These are phyloP conservation scores for Tolypocladium capitatum DNA, from an alignment of 2,329 filamentous ascomycete genomes.

Conservation along the genomic window DNA sequence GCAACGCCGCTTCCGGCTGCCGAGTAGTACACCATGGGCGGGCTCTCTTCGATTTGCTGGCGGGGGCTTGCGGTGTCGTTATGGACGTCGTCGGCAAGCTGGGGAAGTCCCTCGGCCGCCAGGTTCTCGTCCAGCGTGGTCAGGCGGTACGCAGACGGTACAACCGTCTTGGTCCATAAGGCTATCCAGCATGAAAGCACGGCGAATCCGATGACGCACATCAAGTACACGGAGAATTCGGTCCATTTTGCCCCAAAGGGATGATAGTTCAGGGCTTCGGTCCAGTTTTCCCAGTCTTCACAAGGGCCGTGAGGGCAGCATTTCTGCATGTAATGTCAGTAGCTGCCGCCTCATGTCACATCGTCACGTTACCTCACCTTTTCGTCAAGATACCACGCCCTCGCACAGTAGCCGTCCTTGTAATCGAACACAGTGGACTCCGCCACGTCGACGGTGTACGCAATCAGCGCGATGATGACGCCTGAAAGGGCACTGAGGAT, in stretches of 20 bases:
- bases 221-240: constrained; percentile 66
- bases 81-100: constrained; percentile 24
- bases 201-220: constrained; percentile 58
- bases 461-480: constrained; percentile 68
- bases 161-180: constrained; percentile 81
- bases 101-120: constrained; percentile 44
- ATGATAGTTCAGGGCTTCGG: constrained; percentile 30
- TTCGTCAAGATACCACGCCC: constrained; percentile 60
- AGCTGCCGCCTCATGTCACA: neutral
- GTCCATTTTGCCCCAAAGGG: constrained; percentile 43
- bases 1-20: constrained; percentile 93
- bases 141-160: constrained; percentile 77
- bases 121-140: constrained; percentile 89
- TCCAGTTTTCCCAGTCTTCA: constrained; percentile 44
- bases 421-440: constrained; percentile 78
- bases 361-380: constrained; percentile 29
- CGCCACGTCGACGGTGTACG: constrained; percentile 79
- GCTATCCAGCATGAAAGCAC: constrained; percentile 65
- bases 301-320: constrained; percentile 44
- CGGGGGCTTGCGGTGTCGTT: constrained; percentile 31
- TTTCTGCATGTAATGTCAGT: constrained; percentile 18
- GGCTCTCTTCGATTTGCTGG: constrained; percentile 23
- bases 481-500: constrained; percentile 84
- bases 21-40: constrained; percentile 87
- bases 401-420: constrained; percentile 76